A percentile compares a stretch with the other conserved stretches of the same genome.
phyloP scores from a whole-genome alignment of 2,329 filamentous ascomycete genomes.

The Arthroderma sp. region DNA sequence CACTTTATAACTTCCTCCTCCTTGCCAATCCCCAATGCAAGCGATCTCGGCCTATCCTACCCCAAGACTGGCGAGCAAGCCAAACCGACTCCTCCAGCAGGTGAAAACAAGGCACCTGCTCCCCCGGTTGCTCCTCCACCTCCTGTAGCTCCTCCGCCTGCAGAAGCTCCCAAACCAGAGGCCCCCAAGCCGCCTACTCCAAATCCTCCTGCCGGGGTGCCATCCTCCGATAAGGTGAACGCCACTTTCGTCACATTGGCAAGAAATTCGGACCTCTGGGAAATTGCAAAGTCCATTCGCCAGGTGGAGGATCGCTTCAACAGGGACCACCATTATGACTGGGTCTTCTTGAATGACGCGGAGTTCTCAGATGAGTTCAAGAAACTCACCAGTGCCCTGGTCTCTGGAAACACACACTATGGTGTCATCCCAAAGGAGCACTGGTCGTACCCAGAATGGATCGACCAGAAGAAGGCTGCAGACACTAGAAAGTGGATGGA shows the following conservation, averaged over 20 bases:
- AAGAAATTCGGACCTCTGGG: constrained; percentile 88
- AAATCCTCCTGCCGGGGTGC: constrained; percentile 38
- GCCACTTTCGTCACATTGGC: constrained; percentile 95
- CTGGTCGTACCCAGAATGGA: constrained; percentile 94
- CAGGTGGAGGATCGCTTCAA: constrained; percentile 98
- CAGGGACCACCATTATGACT: constrained; percentile 90
- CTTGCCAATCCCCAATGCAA: constrained; percentile 17
- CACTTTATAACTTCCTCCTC: constrained; percentile 64
- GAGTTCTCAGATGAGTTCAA: constrained; percentile 91
- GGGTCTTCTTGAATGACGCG: constrained; percentile 97
- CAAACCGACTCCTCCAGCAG: neutral
- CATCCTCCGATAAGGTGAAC: constrained; percentile 58
- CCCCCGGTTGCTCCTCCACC: neutral
- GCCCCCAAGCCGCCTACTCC: neutral
- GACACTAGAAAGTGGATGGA: constrained; percentile 91
- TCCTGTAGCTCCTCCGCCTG: constrained; percentile 12
- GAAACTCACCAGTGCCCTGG: constrained; percentile 73
- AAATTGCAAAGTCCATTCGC: constrained; percentile 89
- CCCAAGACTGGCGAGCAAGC: neutral
- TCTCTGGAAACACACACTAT: constrained; percentile 88
- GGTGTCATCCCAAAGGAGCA: constrained; percentile 82
- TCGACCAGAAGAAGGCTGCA: constrained; percentile 85
- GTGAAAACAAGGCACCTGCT: neutral
- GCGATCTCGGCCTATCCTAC: constrained; percentile 11
- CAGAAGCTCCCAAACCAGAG: neutral